A percentile compares a stretch with the other conserved stretches of the same genome.
These are phyloP conservation scores for Micromonas pusilla DNA, from an alignment of 139 green algal genomes.

Conservation along the genomic window DNA sequence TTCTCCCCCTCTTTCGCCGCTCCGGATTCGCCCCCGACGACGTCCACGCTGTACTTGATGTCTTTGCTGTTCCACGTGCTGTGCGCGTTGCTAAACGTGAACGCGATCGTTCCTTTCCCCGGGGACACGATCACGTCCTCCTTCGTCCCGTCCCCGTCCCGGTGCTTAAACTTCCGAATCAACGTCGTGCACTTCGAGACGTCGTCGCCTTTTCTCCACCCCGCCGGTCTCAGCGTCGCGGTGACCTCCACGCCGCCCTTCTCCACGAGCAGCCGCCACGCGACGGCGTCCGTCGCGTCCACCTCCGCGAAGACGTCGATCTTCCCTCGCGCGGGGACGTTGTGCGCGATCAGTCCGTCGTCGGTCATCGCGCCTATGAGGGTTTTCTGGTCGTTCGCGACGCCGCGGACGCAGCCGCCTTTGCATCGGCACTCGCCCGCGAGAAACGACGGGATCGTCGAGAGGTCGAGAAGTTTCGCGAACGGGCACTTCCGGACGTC, in stretches of 20 bases:
- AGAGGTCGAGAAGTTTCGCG: not conserved
- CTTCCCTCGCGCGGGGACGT: slow-evolving; percentile 8
- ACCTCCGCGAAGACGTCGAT: not conserved
- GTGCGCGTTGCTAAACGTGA: slow-evolving; percentile 14
- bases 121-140: not conserved
- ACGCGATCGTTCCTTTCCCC: not conserved
- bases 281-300: not conserved
- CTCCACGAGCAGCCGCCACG: slow-evolving; percentile 3
- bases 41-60: not conserved
- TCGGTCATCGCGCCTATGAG: not conserved
- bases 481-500: slow-evolving; percentile 13
- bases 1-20: too few relatives aligned
- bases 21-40: too few relatives aligned
- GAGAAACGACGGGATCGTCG: not conserved
- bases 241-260: not conserved
- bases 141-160: not conserved
- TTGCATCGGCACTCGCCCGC: not conserved
- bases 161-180: not conserved
- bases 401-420: not conserved
- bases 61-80: not conserved
- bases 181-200: not conserved
- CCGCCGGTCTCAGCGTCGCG: not conserved
- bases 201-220: not conserved
- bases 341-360: not conserved
- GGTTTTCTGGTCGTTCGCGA: slow-evolving; percentile 6